Evolutionary conservation across 371 early-diverging fungal species (phyloP), one percentile per base, ranked within the genome.

Genomic region (Syncephalastrum contaminatum): DNA sequence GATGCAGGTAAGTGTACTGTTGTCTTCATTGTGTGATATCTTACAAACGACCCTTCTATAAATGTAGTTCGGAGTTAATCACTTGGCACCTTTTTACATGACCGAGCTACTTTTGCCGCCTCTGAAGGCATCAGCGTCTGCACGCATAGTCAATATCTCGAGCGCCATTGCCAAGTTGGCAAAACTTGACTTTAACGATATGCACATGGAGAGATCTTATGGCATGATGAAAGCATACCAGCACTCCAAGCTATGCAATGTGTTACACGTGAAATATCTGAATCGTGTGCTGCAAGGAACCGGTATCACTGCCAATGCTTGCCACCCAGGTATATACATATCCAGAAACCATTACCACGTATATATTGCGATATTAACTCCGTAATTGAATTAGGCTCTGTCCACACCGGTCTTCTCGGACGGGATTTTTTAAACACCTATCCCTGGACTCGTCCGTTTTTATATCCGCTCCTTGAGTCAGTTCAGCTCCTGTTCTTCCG

Each of bases 211-310:
- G 8, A 30, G 10, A 2, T n/a, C 27, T 25, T 64, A 57, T 41
- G 42, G 40, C 8, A 39, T 39, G 10, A 51, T 53, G 59, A 52
- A 24, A 19, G 50, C 53, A 8, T 90, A 90, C 54, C 75, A 68
- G 14, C 64, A 72, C 6, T 75, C 82, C 36, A 90, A 90, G 61
- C 70, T 88, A 20, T 83, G 86, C 54, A 89, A 90, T 65, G 51
- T 88, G 25, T 64, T 86, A n/a, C 88, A 86, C 63, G 64, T 81
- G 7, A 72, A 64, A 4, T 74, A 73, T 7, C 66, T 91, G 43
- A 66, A 75, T 1, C 68, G 74, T 44, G 67, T 66, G 24, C 53
- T 82, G 16, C 48, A 57, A 3, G 77, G 61, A 14, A 61, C 70
- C 4, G 43, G 60, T 1, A 63, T 87, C 14, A 60, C 68, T 1